phyloP scores from a whole-genome alignment of 139 green algal genomes.

The Chlamydomonas sp. region DNA sequence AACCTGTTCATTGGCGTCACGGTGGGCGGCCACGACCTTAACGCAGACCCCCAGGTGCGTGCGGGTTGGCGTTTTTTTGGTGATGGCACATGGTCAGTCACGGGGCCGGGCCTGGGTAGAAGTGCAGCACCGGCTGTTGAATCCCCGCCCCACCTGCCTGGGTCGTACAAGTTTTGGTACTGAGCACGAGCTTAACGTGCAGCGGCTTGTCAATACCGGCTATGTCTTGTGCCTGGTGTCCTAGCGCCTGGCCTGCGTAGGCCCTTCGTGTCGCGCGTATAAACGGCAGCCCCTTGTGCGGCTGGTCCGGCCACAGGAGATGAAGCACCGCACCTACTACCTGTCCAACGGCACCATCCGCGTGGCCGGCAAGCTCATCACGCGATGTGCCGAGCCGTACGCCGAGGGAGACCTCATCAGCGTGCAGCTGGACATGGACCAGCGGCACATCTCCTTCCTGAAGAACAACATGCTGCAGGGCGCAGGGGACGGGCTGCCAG shows the following conservation, averaged over 20 bases:
- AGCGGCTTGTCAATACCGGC: too few relatives aligned
- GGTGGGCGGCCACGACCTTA: constrained; percentile 71
- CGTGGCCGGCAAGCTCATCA: constrained; percentile 72
- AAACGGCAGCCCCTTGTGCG: too few relatives aligned
- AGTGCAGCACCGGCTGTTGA: too few relatives aligned
- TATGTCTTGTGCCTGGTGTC: too few relatives aligned
- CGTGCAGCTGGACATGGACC: constrained; percentile 74
- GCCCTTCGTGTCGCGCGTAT: too few relatives aligned
- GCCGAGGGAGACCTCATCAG: constrained; percentile 70
- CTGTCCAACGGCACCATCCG: constrained; percentile 67
- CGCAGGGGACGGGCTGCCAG: constrained; percentile 63
- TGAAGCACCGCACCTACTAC: constrained; percentile 78
- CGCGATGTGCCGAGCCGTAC: constrained; percentile 72
- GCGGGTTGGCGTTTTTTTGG: background rate
- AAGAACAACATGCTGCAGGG: constrained; percentile 72
- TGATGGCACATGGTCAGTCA: background rate
- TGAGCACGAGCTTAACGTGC: too few relatives aligned
- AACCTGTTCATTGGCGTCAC: constrained; percentile 74
- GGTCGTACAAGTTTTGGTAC: too few relatives aligned
- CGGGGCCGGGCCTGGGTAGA: too few relatives aligned
- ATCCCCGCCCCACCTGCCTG: too few relatives aligned
- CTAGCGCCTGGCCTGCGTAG: too few relatives aligned
- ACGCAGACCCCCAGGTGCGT: constrained; percentile 60
- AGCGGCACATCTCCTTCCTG: constrained; percentile 61
- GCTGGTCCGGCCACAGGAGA: constrained; percentile 51